phyloP scores from a whole-genome alignment of 2,329 filamentous ascomycete genomes.

The Exophiala bonariae region DNA sequence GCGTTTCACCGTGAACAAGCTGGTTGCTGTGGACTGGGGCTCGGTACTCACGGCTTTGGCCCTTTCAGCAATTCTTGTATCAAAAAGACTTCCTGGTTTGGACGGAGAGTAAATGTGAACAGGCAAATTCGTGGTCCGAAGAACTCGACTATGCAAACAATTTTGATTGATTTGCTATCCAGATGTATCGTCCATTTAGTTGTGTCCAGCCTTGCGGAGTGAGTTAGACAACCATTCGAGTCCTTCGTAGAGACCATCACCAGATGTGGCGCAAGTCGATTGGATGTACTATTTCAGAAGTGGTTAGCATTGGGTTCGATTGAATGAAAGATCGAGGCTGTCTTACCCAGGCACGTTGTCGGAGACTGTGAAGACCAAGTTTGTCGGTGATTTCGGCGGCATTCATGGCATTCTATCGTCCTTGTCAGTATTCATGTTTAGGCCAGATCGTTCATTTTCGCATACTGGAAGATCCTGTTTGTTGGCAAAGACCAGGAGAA shows the following conservation, averaged over 20 bases:
- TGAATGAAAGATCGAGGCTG: constrained; percentile 2
- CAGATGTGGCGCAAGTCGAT: constrained; percentile 98
- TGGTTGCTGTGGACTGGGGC: constrained; percentile 18
- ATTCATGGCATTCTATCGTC: constrained; percentile 90
- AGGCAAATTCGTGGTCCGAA: constrained; percentile 7
- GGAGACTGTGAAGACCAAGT: constrained; percentile 98
- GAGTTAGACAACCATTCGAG: constrained; percentile 88
- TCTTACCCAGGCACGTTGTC: constrained; percentile 97
- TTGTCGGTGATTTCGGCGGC: constrained; percentile 99
- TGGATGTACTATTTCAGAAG: constrained; percentile 77
- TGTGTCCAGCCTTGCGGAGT: constrained; percentile 67
- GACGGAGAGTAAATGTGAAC: constrained; percentile 5
- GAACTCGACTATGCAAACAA: neutral
- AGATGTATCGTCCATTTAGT: constrained; percentile 33
- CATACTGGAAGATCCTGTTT: constrained; percentile 98
- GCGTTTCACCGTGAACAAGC: constrained; percentile 21
- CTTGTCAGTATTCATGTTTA: constrained; percentile 10
- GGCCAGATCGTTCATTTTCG: constrained; percentile 28
- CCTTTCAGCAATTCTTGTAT: constrained; percentile 20
- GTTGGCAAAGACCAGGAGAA: constrained; percentile 97
- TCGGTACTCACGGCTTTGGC: constrained; percentile 6
- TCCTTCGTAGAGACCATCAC: constrained; percentile 99
- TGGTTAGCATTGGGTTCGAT: constrained; percentile 30
- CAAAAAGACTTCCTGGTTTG: constrained; percentile 6
- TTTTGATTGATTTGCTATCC: constrained; percentile 1